phyloP scores from a whole-genome alignment of 306 rosid species.

The Dryas alaskensis region DNA sequence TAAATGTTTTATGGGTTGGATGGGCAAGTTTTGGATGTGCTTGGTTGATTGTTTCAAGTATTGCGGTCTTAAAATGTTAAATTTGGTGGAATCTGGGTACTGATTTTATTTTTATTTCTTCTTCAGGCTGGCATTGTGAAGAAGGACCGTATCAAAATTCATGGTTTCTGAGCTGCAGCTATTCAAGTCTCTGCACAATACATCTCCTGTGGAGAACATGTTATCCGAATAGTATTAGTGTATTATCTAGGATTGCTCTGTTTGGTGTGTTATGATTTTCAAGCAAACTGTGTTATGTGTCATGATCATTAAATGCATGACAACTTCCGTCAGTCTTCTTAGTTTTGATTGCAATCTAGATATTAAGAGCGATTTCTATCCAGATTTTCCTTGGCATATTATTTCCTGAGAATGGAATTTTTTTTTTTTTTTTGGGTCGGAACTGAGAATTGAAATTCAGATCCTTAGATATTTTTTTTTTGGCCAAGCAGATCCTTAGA shows the following conservation, averaged over 20 bases:
- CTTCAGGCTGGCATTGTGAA: conserved; percentile 24
- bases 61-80: neutral
- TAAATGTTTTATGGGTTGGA: neutral
- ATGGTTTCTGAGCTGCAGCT: conserved; percentile 21
- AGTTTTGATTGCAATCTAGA: neutral
- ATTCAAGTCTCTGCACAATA: neutral
- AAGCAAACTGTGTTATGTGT: conserved; percentile 5
- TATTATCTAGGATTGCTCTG: neutral
- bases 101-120: neutral
- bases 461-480: neutral
- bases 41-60: neutral
- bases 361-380: neutral
- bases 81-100: neutral
- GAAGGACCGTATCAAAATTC: conserved; percentile 25
- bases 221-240: neutral
- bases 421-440: no score
- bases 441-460: neutral
- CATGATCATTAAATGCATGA: neutral
- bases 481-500: neutral
- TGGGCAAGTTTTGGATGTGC: neutral
- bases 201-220: neutral
- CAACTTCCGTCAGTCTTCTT: neutral
- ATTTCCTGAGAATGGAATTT: neutral
- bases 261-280: neutral
- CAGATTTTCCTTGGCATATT: no score